These are phyloP conservation scores for Daucus carota DNA, from an alignment of 129 eudicot species.

Conservation along the genomic window DNA sequence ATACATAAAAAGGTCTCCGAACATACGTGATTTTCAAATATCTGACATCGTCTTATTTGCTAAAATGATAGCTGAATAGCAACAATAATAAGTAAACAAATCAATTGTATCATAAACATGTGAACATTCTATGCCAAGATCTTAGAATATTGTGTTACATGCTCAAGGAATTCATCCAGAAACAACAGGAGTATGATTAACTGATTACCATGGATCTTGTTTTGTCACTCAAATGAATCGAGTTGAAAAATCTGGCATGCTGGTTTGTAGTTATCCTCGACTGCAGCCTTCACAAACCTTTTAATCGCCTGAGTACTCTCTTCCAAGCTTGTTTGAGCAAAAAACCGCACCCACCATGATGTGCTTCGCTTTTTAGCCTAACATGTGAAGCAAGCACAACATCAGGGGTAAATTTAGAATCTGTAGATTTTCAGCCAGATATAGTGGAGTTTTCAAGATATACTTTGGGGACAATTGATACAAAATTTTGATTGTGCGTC, in stretches of 20 bases:
- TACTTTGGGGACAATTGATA: not conserved
- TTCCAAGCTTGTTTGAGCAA: constrained; percentile 13
- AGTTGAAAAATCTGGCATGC: constrained; percentile 11
- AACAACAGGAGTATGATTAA: not conserved
- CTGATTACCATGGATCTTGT: not conserved
- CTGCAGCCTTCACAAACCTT: constrained; percentile 3
- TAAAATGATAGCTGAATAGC: not conserved
- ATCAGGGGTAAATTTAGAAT: not conserved
- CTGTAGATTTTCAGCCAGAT: not conserved
- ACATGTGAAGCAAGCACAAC: not conserved
- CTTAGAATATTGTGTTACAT: not conserved
- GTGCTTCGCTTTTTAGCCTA: constrained; percentile 29
- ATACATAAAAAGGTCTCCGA: not conserved
- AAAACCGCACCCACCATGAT: constrained; percentile 25
- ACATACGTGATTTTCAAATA: not conserved
- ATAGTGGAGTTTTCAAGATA: not conserved
- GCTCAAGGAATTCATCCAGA: not conserved
- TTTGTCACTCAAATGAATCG: not conserved
- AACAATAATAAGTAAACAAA: not conserved
- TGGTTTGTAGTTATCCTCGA: constrained; percentile 1
- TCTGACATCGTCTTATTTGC: not conserved
- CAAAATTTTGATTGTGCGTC: not conserved
- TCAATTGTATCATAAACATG: not conserved
- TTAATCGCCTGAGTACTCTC: constrained; percentile 14
- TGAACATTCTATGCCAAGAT: not conserved